These are phyloP conservation scores for Xylaria bambusicola DNA, from an alignment of 495 filamentous ascomycete genomes.

Conservation along the genomic window DNA sequence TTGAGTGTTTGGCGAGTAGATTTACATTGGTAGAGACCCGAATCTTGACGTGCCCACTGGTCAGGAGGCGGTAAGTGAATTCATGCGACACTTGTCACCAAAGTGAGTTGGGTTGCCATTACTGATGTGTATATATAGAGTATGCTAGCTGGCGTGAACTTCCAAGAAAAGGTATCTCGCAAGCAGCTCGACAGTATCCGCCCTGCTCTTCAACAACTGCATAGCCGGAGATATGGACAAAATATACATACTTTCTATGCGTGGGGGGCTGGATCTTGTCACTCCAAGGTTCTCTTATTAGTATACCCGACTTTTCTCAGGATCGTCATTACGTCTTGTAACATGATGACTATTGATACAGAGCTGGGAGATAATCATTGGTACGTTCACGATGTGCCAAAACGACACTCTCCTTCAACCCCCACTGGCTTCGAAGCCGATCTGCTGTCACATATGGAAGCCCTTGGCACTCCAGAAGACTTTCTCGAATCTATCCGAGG, in stretches of 20 bases:
- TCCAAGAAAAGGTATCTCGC: constrained; percentile 19
- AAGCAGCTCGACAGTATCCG: constrained; percentile 18
- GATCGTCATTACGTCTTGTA: constrained; percentile 27
- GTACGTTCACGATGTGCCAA: constrained; percentile 29
- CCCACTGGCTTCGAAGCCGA: constrained; percentile 19
- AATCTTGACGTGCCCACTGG: constrained; percentile 13
- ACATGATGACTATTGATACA: constrained; percentile 28
- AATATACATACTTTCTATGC: constrained; percentile 26
- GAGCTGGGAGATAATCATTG: constrained; percentile 26
- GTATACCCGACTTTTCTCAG: constrained; percentile 24
- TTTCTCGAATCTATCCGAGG: constrained; percentile 23
- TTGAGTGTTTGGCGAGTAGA: constrained; percentile 5
- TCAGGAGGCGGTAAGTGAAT: neutral
- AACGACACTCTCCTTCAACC: constrained; percentile 1
- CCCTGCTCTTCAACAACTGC: constrained; percentile 16
- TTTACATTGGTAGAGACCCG: constrained; percentile 26
- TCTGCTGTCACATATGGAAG: constrained; percentile 23
- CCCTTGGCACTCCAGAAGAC: constrained; percentile 13
- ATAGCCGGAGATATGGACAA: constrained; percentile 15
- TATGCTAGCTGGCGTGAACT: constrained; percentile 9
- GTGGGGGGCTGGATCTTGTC: constrained; percentile 23
- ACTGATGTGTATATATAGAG: constrained; percentile 4
- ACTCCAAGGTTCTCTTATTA: constrained; percentile 25
- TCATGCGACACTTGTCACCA: neutral
- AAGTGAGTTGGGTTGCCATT: neutral